Base-by-base conservation (phyloP, 129 eudicot genomes). In the Flaveria bidentis region DNA sequence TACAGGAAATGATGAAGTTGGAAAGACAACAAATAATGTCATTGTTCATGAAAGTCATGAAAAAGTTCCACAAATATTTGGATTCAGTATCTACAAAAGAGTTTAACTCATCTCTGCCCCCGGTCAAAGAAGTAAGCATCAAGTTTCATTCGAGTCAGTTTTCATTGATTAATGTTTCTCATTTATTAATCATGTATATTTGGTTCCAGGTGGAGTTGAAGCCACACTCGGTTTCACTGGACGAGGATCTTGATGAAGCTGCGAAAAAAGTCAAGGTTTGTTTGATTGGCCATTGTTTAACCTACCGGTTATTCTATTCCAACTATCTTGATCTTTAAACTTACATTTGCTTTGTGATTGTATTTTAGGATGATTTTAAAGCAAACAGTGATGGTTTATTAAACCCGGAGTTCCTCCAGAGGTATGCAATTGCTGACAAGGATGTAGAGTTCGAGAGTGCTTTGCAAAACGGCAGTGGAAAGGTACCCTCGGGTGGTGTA, bases 231-330 rank as follows among this genome's bases (percentile, higher is more conserved):
- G 73, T 88, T 6, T 81, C 98, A 11, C 67, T 90, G 79, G 98
- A 90, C 10, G 96, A 93, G 72, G 98, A 90, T 81, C 91, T 93
- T 22, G 81, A 91, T 28, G 89, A 86, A 60, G 99, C 92, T 26
- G 99, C 99, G 44, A 85, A 82, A 53, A 74, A 91, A 89, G 97
- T 89, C 68, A 75, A 87, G 99, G 99, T 92, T 77, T 51, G 82
- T 71, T 63, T 39, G 49, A 25, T 77, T 50, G 28, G 36, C 70
- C 49, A 0, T 36, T 39, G 5, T 7, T 15, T 23, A 28, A 42
- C 61, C 36, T 58, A 23, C 6, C 1, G 25, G 7, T 25, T 60
- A 6, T 41, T 36, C 39, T 60, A 6, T 41, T 36, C 36, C 28
- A 23, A 42, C 64, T 65, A 30, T 41, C 69, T 60, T 60, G 39